phyloP scores from a whole-genome alignment of 164 flowering plant species.

The Dillenia turbinata region DNA sequence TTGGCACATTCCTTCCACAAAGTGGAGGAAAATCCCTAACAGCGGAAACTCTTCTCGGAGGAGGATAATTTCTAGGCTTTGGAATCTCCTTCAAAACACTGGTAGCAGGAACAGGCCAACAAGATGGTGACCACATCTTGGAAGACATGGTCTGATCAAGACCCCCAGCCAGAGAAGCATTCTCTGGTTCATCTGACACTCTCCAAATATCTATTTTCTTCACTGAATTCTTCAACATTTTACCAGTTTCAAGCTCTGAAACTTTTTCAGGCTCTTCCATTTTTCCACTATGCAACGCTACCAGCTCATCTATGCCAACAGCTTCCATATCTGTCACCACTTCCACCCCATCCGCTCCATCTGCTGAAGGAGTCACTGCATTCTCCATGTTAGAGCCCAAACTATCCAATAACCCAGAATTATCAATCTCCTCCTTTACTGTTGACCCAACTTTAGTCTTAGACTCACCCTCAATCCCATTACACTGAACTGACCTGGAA shows the following conservation, averaged over 20 bases:
- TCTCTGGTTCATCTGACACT: background rate
- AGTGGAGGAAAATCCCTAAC: conserved; percentile 26
- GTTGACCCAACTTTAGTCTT: background rate
- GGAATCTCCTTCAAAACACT: conserved; percentile 1
- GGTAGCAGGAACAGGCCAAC: background rate
- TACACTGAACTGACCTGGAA: background rate
- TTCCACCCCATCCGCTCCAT: background rate
- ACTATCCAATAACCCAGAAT: background rate
- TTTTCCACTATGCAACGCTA: background rate
- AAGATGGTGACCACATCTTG: conserved; percentile 5
- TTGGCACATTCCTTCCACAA: conserved; percentile 36
- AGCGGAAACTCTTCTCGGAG: conserved; percentile 34
- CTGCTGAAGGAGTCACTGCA: background rate
- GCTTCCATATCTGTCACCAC: background rate
- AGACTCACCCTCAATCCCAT: conserved; percentile 3
- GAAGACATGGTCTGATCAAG: background rate
- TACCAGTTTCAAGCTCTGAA: conserved; percentile 1
- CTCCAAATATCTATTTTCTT: background rate
- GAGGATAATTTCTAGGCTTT: conserved; percentile 27
- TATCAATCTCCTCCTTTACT: no score
- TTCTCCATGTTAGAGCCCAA: background rate
- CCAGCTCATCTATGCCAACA: background rate
- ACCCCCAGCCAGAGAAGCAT: background rate
- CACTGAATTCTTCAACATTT: background rate
- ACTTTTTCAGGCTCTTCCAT: conserved; percentile 1